These are phyloP conservation scores for Backusella mclennaniae DNA, from an alignment of 192 early-diverging fungal species.

Conservation along the genomic window DNA sequence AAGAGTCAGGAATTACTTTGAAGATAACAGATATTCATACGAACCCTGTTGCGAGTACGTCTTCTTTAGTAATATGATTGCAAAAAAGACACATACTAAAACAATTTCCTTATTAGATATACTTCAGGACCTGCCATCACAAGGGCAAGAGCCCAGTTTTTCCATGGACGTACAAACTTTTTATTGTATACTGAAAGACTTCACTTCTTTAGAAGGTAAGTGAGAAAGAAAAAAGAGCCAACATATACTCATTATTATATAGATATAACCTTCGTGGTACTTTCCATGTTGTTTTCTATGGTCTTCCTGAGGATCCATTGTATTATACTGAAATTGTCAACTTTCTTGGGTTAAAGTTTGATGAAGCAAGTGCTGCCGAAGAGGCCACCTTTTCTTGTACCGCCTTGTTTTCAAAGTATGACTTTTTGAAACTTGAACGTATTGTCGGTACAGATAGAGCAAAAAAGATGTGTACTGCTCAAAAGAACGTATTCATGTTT, in stretches of 20 bases:
- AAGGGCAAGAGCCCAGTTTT: conserved; percentile 74
- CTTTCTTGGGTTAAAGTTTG: conserved; percentile 53
- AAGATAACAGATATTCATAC: conserved; percentile 72
- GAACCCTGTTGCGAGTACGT: conserved; percentile 81
- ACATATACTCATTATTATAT: conserved; percentile 5
- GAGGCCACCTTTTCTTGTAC: conserved; percentile 61
- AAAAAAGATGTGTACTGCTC: conserved; percentile 67
- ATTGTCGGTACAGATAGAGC: conserved; percentile 81
- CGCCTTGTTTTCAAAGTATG: conserved; percentile 77
- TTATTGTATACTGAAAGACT: conserved; percentile 93
- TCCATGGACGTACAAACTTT: conserved; percentile 73
- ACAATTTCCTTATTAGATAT: conserved; percentile 53
- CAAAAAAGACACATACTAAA: neutral
- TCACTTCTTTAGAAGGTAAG: conserved; percentile 86
- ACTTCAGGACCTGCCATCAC: conserved; percentile 76
- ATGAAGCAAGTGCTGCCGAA: conserved; percentile 45
- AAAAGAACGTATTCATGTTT: conserved; percentile 58
- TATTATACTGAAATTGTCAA: conserved; percentile 94
- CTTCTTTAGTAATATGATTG: no score
- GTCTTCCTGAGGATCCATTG: conserved; percentile 77
- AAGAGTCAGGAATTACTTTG: conserved; percentile 84
- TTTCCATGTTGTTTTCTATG: conserved; percentile 87
- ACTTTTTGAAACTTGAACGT: conserved; percentile 84
- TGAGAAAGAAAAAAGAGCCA: neutral
- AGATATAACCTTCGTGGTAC: conserved; percentile 83